A percentile compares a stretch with the other conserved stretches of the same genome.
Evolutionary conservation across 139 green algal species (phyloP).

Genomic region (Limnomonas spitsbergensis): DNA sequence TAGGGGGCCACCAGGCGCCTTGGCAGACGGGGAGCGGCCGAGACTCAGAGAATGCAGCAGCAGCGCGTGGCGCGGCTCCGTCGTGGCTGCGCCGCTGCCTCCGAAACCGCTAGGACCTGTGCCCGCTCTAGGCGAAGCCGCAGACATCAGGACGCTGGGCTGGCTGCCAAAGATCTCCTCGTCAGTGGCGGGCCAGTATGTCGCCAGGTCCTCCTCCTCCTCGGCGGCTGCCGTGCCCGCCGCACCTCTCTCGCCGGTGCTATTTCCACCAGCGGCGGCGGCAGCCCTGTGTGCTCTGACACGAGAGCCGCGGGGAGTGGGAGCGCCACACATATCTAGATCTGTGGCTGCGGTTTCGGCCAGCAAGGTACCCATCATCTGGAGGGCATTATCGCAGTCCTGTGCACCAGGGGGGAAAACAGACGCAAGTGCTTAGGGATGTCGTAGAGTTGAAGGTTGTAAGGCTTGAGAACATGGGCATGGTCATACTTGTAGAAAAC

Average conservation of each 20-base stretch:
- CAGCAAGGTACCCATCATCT: background rate
- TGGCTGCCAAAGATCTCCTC: conserved; percentile 8
- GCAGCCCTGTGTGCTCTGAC: background rate
- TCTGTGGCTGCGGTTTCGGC: background rate
- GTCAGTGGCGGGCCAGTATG: background rate
- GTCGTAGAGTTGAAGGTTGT: background rate
- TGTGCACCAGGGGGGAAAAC: background rate
- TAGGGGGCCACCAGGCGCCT: background rate
- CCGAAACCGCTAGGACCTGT: background rate
- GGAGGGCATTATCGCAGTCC: conserved; percentile 2
- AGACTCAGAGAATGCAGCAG: background rate
- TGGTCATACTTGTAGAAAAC: too few relatives aligned
- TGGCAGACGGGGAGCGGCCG: background rate
- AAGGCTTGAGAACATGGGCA: background rate
- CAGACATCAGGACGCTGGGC: too few relatives aligned
- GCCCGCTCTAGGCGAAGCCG: too few relatives aligned
- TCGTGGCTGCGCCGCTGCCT: background rate
- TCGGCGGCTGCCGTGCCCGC: too few relatives aligned
- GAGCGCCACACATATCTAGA: background rate
- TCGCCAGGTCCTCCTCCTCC: background rate
- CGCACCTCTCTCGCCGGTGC: background rate
- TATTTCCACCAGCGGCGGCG: background rate
- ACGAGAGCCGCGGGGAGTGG: background rate
- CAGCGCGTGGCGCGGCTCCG: too few relatives aligned
- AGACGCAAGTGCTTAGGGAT: background rate